A percentile compares a stretch with the other conserved stretches of the same genome.
phyloP scores from a whole-genome alignment of 2,329 filamentous ascomycete genomes.

The Cladosporium austrohemisphaericum region DNA sequence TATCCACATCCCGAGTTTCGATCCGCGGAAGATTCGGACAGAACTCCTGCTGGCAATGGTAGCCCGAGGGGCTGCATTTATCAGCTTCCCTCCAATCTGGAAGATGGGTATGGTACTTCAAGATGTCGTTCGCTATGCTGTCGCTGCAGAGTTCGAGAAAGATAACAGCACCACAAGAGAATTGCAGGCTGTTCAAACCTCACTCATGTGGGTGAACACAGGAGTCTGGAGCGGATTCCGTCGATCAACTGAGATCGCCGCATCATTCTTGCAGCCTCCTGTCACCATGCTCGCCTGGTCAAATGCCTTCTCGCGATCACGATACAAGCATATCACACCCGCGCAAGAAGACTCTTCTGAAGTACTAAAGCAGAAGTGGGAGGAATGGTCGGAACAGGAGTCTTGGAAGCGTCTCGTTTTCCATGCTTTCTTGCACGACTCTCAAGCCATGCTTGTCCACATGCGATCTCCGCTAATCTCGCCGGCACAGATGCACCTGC shows the following conservation, averaged over 20 bases:
- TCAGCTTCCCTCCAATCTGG: conserved; percentile 53
- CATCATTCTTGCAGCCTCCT: conserved; percentile 51
- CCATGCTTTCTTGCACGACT: conserved; percentile 60
- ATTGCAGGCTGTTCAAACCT: conserved; percentile 47
- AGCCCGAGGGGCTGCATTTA: conserved; percentile 55
- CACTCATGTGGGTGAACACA: conserved; percentile 47
- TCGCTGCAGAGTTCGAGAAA: conserved; percentile 40
- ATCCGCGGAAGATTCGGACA: conserved; percentile 49
- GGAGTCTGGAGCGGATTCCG: conserved; percentile 56
- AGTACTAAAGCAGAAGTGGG: conserved; percentile 61
- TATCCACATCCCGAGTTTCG: conserved; percentile 58
- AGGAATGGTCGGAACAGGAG: conserved; percentile 58
- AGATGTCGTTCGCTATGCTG: conserved; percentile 41
- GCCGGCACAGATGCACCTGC: conserved; percentile 63
- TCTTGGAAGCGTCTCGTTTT: conserved; percentile 65
- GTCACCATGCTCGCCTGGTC: conserved; percentile 46
- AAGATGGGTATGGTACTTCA: conserved; percentile 55
- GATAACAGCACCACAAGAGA: conserved; percentile 48
- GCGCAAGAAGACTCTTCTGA: conserved; percentile 52
- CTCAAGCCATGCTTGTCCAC: conserved; percentile 62
- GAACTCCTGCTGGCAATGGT: conserved; percentile 57
- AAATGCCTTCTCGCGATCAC: conserved; percentile 22
- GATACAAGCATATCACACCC: conserved; percentile 41
- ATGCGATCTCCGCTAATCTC: conserved; percentile 61
- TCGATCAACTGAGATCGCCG: conserved; percentile 54